Evolutionary conservation across 1,284 basidiomycete genomes (phyloP).

Genomic region (Inonotus hispidus): DNA sequence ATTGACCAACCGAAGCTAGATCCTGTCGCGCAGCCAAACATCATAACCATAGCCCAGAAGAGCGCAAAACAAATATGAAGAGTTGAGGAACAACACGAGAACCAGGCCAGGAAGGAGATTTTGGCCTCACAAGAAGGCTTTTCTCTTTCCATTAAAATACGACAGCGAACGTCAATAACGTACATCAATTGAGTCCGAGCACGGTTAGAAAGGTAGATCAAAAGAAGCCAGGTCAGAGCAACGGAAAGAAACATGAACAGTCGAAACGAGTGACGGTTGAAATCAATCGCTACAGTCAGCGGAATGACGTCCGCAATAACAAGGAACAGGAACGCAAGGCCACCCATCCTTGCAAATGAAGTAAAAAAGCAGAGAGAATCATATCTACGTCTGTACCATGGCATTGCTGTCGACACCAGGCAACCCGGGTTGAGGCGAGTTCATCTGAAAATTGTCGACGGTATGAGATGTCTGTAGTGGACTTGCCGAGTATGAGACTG

Average conservation of each 20-base stretch:
- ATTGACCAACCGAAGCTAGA: no score
- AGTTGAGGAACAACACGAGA: neutral
- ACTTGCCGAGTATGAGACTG: conserved; percentile 3
- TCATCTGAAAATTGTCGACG: neutral
- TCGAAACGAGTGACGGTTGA: neutral
- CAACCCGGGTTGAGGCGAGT: neutral
- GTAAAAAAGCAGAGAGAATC: neutral
- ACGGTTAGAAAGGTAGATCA: neutral
- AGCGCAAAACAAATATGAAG: neutral
- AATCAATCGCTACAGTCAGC: neutral
- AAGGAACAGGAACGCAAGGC: neutral
- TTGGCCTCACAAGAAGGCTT: neutral
- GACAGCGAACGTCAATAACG: neutral
- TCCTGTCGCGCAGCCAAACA: neutral
- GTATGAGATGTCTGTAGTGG: conserved; percentile 1
- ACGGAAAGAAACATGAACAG: neutral
- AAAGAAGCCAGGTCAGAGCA: neutral
- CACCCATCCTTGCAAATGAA: neutral
- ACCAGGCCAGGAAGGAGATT: neutral
- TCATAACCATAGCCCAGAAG: neutral
- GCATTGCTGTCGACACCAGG: neutral
- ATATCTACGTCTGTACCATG: neutral
- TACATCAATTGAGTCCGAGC: neutral
- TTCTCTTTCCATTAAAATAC: conserved; percentile 1
- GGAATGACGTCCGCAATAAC: neutral